A percentile compares a stretch with the other conserved stretches of the same genome.
These are phyloP conservation scores for Aspergillus mulundensis DNA, from an alignment of 495 filamentous ascomycete genomes.

Conservation along the genomic window DNA sequence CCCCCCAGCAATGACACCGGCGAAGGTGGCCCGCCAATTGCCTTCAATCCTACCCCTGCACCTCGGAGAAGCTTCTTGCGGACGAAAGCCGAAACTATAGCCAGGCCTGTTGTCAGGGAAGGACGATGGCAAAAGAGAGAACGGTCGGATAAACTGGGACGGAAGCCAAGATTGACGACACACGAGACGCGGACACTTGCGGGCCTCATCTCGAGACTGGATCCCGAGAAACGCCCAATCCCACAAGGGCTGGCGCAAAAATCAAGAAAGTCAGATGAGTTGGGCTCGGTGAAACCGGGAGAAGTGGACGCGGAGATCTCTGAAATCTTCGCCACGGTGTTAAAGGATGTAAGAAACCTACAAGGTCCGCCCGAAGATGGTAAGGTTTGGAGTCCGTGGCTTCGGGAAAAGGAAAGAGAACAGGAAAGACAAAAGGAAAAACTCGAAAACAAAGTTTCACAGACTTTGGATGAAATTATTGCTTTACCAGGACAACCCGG, in stretches of 20 bases:
- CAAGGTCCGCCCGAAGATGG: slow-evolving; percentile 2
- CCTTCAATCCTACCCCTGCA: background rate
- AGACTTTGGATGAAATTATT: background rate
- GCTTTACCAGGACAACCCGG: background rate
- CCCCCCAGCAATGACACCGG: background rate
- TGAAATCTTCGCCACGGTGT: slow-evolving; percentile 26
- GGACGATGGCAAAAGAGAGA: background rate
- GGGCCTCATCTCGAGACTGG: background rate
- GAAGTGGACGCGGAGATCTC: slow-evolving; percentile 26
- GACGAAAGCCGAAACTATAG: slow-evolving; percentile 19
- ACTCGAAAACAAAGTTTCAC: background rate
- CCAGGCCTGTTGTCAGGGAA: background rate
- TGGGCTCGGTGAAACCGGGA: slow-evolving; percentile 10
- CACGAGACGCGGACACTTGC: background rate
- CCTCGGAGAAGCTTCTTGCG: slow-evolving; percentile 27
- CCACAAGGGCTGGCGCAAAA: background rate
- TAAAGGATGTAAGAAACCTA: slow-evolving; percentile 17
- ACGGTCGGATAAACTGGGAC: background rate
- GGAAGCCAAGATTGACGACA: background rate
- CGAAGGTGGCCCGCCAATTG: background rate
- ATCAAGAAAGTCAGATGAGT: background rate
- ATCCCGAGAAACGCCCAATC: background rate
- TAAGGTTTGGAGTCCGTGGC: background rate
- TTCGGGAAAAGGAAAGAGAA: background rate
- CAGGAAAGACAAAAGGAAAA: background rate